Evolutionary conservation across 1,284 basidiomycete species (phyloP), one percentile per base, ranked within the genome.

Genomic region (Melampsora larici-populina): DNA sequence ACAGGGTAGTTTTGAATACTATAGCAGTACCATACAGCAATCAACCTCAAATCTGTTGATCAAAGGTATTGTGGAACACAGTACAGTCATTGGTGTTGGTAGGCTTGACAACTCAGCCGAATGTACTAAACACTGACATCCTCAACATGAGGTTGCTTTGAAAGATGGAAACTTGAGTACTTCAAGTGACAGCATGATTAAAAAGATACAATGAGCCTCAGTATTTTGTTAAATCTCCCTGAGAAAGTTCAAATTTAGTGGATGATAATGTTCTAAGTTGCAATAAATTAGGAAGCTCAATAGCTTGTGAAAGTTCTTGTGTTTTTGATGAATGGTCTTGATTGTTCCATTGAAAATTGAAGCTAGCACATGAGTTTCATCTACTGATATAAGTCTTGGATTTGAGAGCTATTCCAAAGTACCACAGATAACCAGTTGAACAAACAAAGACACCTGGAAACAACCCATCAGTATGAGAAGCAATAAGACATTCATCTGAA

Each of bases 321-420:
- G 33, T 76, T 11, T 51, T 66, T 11, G 69, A 60, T 33, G 65
- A 48, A 63, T 76, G 66, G 69, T 40, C 67, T 76, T 33, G 11
- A 76, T 63, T 9, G 66, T 76, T 17, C 66, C 74, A 69, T 76
- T 76, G n/a, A 69, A 76, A n/a, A 76, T 66, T 4, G 69, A 36
- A 49, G 74, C 74, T 40, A 76, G 15, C 13, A 76, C 74, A 62
- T 76, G 74, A 33, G 40, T 43, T 29, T 31, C 29, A 63, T 76
- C 74, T 13, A 69, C 74, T 13, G 46, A 58, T n/a, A 76, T 31
- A 36, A 55, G 69, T 17, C 66, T 31, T 4, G 74, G 74, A 58
- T 76, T 76, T 29, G 74, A 68, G 15, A 65, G 74, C 74, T 66
- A 76, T 46, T 76, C 74, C 33, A 76, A 63, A 2, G 74, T 76